Percentiles rank a stretch among this genome's conserved stretches.
phyloP scores from a whole-genome alignment of 352 stramenopile genomes.

The Stephanocyclus meneghinianus region DNA sequence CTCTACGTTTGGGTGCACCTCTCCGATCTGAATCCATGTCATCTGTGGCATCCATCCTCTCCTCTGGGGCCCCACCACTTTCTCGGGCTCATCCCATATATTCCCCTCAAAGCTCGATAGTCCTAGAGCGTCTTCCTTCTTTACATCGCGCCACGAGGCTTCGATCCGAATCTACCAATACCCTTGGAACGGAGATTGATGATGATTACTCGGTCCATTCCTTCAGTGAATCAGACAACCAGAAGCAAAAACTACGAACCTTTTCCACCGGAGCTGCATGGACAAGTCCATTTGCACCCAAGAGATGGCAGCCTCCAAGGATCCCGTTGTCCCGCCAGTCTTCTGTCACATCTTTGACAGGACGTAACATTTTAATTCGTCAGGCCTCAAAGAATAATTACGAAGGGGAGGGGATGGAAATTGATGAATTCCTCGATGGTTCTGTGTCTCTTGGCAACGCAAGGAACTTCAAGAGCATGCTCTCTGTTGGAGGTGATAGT shows the following conservation, averaged over 20 bases:
- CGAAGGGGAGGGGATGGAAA: constrained; percentile 51
- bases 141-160: constrained; percentile 23
- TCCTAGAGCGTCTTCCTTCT: constrained; percentile 4
- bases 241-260: neutral
- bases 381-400: constrained; percentile 51
- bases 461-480: constrained; percentile 39
- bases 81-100: constrained; percentile 32
- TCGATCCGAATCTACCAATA: constrained; percentile 29
- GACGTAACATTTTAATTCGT: constrained; percentile 33
- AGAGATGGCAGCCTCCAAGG: constrained; percentile 6
- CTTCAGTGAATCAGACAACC: constrained; percentile 11
- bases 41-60: constrained; percentile 31
- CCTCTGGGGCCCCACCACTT: constrained; percentile 11
- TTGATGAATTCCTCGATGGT: constrained; percentile 22
- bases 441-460: constrained; percentile 30
- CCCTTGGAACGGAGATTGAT: constrained; percentile 20
- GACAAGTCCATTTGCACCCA: constrained; percentile 18
- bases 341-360: constrained; percentile 2
- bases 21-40: constrained; percentile 44
- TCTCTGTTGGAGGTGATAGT: constrained; percentile 36
- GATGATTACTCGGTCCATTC: constrained; percentile 30
- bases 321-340: neutral
- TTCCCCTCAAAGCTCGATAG: constrained; percentile 31
- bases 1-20: constrained; percentile 27
- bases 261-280: constrained; percentile 16